Evolutionary conservation across 306 rosid species (phyloP).

Genomic region (Notholithocarpus densiflorus): DNA sequence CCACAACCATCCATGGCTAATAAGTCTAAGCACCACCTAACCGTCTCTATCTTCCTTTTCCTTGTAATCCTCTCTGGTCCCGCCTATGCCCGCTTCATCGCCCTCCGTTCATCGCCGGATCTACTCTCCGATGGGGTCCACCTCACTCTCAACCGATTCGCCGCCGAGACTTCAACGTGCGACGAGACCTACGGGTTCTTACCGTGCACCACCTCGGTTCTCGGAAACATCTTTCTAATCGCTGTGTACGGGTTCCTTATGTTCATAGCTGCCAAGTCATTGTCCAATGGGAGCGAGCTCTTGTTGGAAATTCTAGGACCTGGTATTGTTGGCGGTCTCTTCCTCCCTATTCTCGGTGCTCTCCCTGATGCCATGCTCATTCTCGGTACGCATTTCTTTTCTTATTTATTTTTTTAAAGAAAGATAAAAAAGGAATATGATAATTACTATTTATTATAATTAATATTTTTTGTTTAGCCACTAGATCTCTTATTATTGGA

Average conservation of each 20-base stretch:
- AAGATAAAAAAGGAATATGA: too few species aligned
- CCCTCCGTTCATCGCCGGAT: conserved; percentile 17
- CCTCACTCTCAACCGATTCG: conserved; percentile 17
- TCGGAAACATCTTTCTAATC: conserved; percentile 68
- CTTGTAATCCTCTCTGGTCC: not conserved
- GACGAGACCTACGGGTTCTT: conserved; percentile 54
- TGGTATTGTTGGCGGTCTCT: conserved; percentile 86
- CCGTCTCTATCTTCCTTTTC: conserved; percentile 16
- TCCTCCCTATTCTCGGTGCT: conserved; percentile 72
- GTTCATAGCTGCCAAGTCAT: conserved; percentile 68
- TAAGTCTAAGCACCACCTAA: conserved; percentile 10
- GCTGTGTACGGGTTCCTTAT: conserved; percentile 65
- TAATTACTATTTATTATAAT: too few species aligned
- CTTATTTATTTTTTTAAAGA: not conserved
- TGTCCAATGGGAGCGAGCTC: conserved; percentile 79
- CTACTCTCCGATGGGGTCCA: conserved; percentile 47
- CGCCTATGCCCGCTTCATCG: conserved; percentile 5
- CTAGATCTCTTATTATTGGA: too few species aligned
- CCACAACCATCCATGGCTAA: too few species aligned
- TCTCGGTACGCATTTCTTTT: conserved; percentile 31
- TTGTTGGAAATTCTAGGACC: conserved; percentile 93
- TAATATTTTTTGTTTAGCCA: too few species aligned
- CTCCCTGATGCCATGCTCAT: conserved; percentile 58
- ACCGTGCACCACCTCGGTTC: conserved; percentile 45
- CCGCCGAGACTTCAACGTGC: conserved; percentile 37